Percentiles rank a stretch among this genome's conserved stretches.
Evolutionary conservation across 345 rosid genomes (phyloP).

Genomic region (Boechera retrofracta): DNA sequence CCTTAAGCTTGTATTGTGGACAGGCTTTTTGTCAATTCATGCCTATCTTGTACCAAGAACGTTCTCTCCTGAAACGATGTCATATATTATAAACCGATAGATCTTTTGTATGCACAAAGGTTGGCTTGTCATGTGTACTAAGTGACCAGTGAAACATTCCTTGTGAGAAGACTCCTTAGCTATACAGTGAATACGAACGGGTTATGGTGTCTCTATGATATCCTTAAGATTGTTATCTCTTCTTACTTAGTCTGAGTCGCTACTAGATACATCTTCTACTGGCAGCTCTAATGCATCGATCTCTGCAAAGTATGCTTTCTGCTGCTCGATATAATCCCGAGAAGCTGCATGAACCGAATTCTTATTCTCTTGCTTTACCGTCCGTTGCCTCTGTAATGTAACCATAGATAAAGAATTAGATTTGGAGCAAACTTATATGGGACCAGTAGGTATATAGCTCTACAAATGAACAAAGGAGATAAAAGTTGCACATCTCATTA

Average conservation of each 20-base stretch:
- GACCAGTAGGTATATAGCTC: background rate
- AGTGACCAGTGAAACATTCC: conserved; percentile 26
- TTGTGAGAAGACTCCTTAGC: conserved; percentile 31
- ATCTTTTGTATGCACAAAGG: conserved; percentile 32
- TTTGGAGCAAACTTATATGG: conserved; percentile 8
- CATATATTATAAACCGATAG: conserved; percentile 29
- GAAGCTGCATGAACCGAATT: conserved; percentile 35
- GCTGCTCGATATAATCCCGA: conserved; percentile 61
- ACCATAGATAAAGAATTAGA: conserved; percentile 12
- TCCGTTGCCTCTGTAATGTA: conserved; percentile 52
- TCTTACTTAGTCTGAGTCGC: conserved; percentile 53
- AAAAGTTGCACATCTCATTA: conserved; percentile 14
- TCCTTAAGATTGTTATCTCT: conserved; percentile 25
- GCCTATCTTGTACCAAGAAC: conserved; percentile 10
- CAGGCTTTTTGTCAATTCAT: conserved; percentile 11
- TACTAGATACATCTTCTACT: conserved; percentile 67
- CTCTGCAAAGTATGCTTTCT: conserved; percentile 77
- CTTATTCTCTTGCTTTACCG: conserved; percentile 29
- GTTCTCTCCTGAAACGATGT: conserved; percentile 10
- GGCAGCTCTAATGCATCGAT: conserved; percentile 73
- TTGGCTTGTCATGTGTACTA: conserved; percentile 33
- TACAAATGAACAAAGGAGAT: conserved; percentile 1
- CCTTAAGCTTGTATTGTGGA: conserved; percentile 6
- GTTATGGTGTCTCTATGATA: conserved; percentile 36
- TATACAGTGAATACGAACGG: conserved; percentile 40